Percentiles rank a stretch among this genome's conserved stretches.
phyloP scores from a whole-genome alignment of 1,284 basidiomycete species.

The Moesziomyces sp. region DNA sequence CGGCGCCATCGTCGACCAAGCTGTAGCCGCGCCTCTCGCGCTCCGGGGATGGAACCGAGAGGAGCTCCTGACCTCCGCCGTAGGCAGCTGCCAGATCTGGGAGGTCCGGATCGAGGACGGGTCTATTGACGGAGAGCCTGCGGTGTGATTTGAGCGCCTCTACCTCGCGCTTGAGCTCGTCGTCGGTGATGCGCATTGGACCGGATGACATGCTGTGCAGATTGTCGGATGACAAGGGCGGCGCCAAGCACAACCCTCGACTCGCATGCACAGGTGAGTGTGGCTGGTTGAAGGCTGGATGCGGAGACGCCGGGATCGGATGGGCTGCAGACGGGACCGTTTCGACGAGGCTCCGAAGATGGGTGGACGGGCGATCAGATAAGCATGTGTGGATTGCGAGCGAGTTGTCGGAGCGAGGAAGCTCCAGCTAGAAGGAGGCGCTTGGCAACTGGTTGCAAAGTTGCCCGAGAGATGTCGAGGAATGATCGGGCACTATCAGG shows the following conservation, averaged over 20 bases:
- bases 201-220: conserved; percentile 27
- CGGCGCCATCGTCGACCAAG: conserved; percentile 52
- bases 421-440: neutral
- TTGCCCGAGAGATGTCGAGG: neutral
- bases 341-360: neutral
- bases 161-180: conserved; percentile 64
- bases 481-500: too few relatives aligned
- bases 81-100: conserved; percentile 58
- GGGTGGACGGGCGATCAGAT: neutral
- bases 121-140: conserved; percentile 60
- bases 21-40: conserved; percentile 45
- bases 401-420: neutral
- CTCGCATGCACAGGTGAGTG: neutral
- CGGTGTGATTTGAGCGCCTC: conserved; percentile 65
- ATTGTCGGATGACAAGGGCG: neutral
- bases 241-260: neutral
- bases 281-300: neutral
- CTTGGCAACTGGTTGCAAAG: neutral
- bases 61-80: conserved; percentile 50
- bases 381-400: too few relatives aligned
- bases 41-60: conserved; percentile 34
- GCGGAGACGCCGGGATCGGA: neutral
- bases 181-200: conserved; percentile 52
- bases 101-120: conserved; percentile 64
- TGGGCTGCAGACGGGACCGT: neutral